Conservation (phyloP, 257 asterid species). For the Solanum megistacrolobum region DNA sequence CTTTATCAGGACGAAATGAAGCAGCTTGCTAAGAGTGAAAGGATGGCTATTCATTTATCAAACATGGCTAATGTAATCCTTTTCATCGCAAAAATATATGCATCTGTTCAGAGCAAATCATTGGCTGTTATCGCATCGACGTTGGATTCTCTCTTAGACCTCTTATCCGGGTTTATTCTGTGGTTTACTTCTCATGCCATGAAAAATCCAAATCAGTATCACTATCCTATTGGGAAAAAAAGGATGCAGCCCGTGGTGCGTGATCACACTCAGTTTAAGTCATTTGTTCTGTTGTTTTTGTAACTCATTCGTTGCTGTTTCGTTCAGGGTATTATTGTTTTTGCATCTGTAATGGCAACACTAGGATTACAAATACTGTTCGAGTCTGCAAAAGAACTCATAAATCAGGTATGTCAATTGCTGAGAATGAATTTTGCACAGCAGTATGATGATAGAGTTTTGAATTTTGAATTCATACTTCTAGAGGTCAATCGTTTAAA, state of each 20-base stretch:
- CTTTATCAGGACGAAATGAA: conserved; percentile 62
- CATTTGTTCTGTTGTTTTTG: not conserved
- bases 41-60: conserved; percentile 67
- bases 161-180: conserved; percentile 78
- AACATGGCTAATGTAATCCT: conserved; percentile 66
- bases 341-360: conserved; percentile 98
- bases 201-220: conserved; percentile 73
- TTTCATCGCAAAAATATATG: conserved; percentile 65
- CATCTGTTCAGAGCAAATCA: conserved; percentile 78
- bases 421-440: not conserved
- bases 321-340: conserved; percentile 79
- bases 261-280: not conserved
- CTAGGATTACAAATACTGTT: conserved; percentile 80
- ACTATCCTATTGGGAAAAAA: conserved; percentile 86
- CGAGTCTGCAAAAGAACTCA: conserved; percentile 65
- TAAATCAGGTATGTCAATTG: conserved; percentile 45
- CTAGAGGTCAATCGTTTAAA: not conserved
- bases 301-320: not conserved
- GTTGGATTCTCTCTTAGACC: conserved; percentile 81
- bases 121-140: conserved; percentile 96
- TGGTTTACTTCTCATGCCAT: conserved; percentile 90
- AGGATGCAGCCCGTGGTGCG: conserved; percentile 84
- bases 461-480: not conserved
- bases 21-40: conserved; percentile 68
- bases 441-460: not conserved